A percentile compares a stretch with the other conserved stretches of the same genome.
Conservation (phyloP, 75 land plant genomes). For the Chamaecyparis obtusa region DNA sequence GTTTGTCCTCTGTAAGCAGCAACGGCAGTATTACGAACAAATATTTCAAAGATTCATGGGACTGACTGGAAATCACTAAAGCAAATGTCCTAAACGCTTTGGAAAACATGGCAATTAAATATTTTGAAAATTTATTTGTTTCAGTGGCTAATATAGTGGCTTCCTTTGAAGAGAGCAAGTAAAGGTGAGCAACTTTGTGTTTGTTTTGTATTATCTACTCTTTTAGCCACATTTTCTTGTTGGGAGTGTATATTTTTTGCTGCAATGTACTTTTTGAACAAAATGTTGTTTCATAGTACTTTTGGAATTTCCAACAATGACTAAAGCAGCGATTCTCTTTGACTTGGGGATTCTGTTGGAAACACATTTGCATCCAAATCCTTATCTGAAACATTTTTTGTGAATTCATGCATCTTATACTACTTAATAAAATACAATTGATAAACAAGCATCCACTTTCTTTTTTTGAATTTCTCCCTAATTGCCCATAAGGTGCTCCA, state of each 20-base stretch:
- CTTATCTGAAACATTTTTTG: background rate
- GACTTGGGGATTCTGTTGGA: background rate
- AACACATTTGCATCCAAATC: background rate
- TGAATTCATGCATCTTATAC: background rate
- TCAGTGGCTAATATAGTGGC: background rate
- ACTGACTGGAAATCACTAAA: background rate
- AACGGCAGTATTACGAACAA: slow-evolving; percentile 2
- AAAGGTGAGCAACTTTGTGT: background rate
- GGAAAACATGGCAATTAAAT: background rate
- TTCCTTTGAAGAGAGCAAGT: background rate
- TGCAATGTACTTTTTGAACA: background rate
- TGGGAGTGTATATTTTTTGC: background rate
- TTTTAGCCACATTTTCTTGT: background rate
- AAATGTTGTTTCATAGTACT: background rate
- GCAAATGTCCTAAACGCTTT: background rate
- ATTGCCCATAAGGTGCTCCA: background rate
- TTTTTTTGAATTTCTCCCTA: background rate
- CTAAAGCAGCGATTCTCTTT: background rate
- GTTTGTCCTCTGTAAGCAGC: slow-evolving; percentile 8
- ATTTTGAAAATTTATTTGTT: background rate
- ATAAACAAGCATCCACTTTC: background rate
- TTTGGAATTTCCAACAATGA: background rate
- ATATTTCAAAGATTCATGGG: slow-evolving; percentile 1
- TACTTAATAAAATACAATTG: background rate
- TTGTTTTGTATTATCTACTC: background rate